Evolutionary conservation across 2,329 filamentous ascomycete genomes (phyloP), one percentile per base, ranked within the genome.

Genomic region (Cryphonectria japonica): DNA sequence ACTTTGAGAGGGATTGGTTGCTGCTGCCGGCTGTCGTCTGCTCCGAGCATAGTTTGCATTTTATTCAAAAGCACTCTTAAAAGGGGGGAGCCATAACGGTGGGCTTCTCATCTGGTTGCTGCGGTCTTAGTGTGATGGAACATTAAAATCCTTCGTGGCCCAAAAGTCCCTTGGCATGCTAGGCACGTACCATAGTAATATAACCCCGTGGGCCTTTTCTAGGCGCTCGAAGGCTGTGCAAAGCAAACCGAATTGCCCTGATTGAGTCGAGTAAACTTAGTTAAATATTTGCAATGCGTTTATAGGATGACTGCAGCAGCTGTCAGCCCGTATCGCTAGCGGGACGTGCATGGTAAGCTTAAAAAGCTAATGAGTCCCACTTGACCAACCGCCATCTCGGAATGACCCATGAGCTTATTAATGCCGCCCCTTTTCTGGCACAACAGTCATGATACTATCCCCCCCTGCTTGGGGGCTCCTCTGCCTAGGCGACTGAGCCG

Each of bases 371-470:
- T 16, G 14, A 59, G 26, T 3, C 2, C 22, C n/a, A 29, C 46
- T 14, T 5, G n/a, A 29, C 52, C 13, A 32, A 6, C 26, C 54
- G 13, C 13, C 54, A 19, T 4, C 54, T 59, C 26, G 54, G 54
- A 59, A 59, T 2, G 54, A 34, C 54, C 54, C 54, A 59, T 26
- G 54, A 59, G 54, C 54, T 59, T 59, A 59, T 59, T 59, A 34
- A 59, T 19, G 54, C 54, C 26, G 13, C 14, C 54, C 26, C 52
- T 29, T 26, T 29, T 32, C 5, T 29, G 5, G 1, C 26, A 32
- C 26, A 34, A 34, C 6, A 34, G 34, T 34, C 34, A 34, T 34
- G 26, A 32, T 32, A 32, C 26, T 34, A 34, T 59, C 19, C 14
- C 29, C 16, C 16, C 26, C 26, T 26, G 26, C 26, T 29, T 34